Base-by-base conservation (phyloP, 257 asterid genomes). In the Pogostemon cablin region DNA sequence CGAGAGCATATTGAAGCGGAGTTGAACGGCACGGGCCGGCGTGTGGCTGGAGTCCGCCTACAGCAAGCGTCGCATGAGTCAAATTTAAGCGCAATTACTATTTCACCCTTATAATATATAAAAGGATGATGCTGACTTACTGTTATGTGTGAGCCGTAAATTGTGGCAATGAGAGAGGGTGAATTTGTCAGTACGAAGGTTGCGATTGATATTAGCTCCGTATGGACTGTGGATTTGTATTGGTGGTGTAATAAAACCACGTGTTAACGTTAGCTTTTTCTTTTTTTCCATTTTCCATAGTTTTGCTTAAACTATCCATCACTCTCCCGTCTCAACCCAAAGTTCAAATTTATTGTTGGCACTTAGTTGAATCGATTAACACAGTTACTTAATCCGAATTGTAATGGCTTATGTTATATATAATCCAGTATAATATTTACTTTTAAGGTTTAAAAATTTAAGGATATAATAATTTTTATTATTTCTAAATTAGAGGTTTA, bases 21-120 rank as follows among this genome's bases (percentile, higher is more conserved):
- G 25, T 39, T 49, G 72, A 48, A 17, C 37, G 72, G 38, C 84
- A 81, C 79, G 88, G 68, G 81, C 32, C 64, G 81, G 86, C 84
- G 88, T 84, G 88, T 84, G 86, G 76, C 77, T 5, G n/a, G 81
- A 82, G 72, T 67, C 44, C 59, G 81, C 77, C 74, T 7, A 58
- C 5, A 65, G 65, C 48, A 56, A 48, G 86, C 65, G 32, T 39
- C 37, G 73, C 81, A 48, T 73, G 77, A 56, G 85, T 62, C 65
- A 15, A 55, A 6, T 11, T 11, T 15, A 5, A 3, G 0, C 3
- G 20, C 3, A 63, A 68, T 9, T 34, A 76, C 86, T 9, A 25
- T 35, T 3, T 0, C 61, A 34, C 69, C 84, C 86, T 59, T 42
- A 3, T 0, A 0, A 3, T 11, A 8, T 25, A 25, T 25, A 25